Percentiles rank a stretch among this genome's conserved stretches.
Evolutionary conservation across 768 basidiomycete genomes (phyloP).

Genomic region (Russula virescens): DNA sequence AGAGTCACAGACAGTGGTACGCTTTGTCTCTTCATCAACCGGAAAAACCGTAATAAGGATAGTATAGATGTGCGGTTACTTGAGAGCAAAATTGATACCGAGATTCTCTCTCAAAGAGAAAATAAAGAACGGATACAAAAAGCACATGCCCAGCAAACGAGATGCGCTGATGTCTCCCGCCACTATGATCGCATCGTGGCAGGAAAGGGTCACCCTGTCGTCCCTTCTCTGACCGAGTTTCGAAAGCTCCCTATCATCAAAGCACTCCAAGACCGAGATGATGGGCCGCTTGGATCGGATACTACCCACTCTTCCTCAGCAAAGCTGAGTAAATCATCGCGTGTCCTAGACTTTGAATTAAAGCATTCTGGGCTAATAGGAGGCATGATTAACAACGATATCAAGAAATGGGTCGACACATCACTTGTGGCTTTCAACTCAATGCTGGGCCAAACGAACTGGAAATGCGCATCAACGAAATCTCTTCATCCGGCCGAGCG

Average conservation of each 20-base stretch:
- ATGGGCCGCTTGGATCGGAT: constrained; percentile 1
- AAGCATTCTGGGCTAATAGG: constrained; percentile 29
- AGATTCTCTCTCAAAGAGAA: constrained; percentile 30
- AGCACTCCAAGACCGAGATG: constrained; percentile 30
- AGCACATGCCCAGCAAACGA: constrained; percentile 28
- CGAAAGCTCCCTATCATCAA: constrained; percentile 43
- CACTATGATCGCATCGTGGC: constrained; percentile 44
- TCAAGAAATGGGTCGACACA: constrained; percentile 44
- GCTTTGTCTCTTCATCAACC: constrained; percentile 1
- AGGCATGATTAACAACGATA: constrained; percentile 38
- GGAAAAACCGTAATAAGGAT: not conserved
- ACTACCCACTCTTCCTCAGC: not conserved
- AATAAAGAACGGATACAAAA: constrained; percentile 29
- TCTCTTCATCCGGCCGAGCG: constrained; percentile 52
- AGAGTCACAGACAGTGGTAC: constrained; percentile 3
- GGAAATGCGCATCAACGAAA: constrained; percentile 44
- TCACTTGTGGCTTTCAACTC: constrained; percentile 42
- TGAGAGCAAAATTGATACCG: constrained; percentile 26
- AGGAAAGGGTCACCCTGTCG: constrained; percentile 26
- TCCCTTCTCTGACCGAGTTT: constrained; percentile 48
- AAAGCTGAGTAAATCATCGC: not conserved
- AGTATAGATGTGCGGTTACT: constrained; percentile 32
- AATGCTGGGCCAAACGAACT: constrained; percentile 46
- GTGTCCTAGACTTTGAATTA: constrained; percentile 23
- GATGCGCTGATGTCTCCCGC: constrained; percentile 35